phyloP scores from a whole-genome alignment of 2,329 filamentous ascomycete genomes.

The Fusarium nisikadoi region DNA sequence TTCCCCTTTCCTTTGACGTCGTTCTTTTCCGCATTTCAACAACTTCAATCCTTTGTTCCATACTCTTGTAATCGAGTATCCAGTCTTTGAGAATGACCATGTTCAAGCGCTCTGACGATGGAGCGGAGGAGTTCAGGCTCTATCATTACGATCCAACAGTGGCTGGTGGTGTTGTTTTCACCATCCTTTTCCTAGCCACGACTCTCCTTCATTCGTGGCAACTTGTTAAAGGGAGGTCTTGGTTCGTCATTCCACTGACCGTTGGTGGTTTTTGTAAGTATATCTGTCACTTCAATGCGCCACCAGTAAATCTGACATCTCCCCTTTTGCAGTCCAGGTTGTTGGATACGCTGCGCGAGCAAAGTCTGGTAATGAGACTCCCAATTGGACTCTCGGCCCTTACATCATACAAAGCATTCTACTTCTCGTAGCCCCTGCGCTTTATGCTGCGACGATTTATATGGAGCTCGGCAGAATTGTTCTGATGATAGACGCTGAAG shows the following conservation, averaged over 20 bases:
- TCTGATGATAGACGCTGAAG: constrained; percentile 2
- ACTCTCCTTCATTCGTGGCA: constrained; percentile 2
- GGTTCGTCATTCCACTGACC: background rate
- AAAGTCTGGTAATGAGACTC: background rate
- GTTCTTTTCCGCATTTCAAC: background rate
- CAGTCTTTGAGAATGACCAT: background rate
- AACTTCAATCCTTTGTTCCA: accelerated
- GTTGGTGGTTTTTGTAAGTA: background rate
- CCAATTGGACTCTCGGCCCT: background rate
- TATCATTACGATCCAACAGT: constrained; percentile 10
- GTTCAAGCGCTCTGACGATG: background rate
- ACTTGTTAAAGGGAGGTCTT: background rate
- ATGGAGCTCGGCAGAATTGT: constrained; percentile 12
- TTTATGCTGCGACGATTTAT: constrained; percentile 1
- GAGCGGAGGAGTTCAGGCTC: background rate
- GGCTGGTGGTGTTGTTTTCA: background rate
- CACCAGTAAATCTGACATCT: background rate
- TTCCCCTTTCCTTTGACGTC: background rate
- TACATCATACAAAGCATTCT: constrained; percentile 16
- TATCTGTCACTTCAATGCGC: accelerated
- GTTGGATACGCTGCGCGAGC: constrained; percentile 1
- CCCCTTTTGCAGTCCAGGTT: background rate
- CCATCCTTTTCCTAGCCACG: background rate
- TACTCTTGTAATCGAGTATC: background rate
- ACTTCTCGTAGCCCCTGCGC: background rate